Evolutionary conservation across 495 filamentous ascomycete species (phyloP), one percentile per base, ranked within the genome.

Genomic region (Tuber melanosporum): DNA sequence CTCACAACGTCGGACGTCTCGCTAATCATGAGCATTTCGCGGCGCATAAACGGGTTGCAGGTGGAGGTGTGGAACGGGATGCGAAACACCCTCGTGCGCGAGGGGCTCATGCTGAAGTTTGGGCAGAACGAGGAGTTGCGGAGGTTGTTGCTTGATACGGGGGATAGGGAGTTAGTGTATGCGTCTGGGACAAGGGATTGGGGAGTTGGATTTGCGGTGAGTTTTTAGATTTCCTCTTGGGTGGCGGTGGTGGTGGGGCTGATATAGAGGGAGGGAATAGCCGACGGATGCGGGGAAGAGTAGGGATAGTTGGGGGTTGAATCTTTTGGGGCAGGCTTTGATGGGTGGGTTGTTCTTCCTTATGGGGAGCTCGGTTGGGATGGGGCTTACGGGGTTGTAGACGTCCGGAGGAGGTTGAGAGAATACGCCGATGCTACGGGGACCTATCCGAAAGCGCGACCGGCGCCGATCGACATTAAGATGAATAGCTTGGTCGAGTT

Each of bases 261-360:
- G 57, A 66, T 36, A n/a, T 9, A 20, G 47, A 17, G 19, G 47
- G 32, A 1, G 57, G 26, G 26, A 2, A 66, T 66, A 66, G 57
- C 57, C 57, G 57, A 26, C 57, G 26, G 57, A 66, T 66, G 57
- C 57, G 57, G 57, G 57, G 73, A 73, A 22, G 14, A 87, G 85
- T 77, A 85, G 88, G 42, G 78, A 81, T 32, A 77, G 83, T 57
- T 93, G 91, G 91, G 91, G 91, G 71, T 74, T 87, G 84, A 93
- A 93, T 84, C 81, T 92, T 75, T 81, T 93, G 77, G 91, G 91
- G 4, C 90, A 90, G 84, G 87, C 86, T 20, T 82, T 83, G 62
- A 73, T 79, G 82, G 76, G 57, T 66, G 57, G 15, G 57, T 36
- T 36, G 10, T 66, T 32, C 57, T 66, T 36, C 57, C 12, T 32